Evolutionary conservation across 352 stramenopile species (phyloP).

Genomic region (Globisporangium canariense): DNA sequence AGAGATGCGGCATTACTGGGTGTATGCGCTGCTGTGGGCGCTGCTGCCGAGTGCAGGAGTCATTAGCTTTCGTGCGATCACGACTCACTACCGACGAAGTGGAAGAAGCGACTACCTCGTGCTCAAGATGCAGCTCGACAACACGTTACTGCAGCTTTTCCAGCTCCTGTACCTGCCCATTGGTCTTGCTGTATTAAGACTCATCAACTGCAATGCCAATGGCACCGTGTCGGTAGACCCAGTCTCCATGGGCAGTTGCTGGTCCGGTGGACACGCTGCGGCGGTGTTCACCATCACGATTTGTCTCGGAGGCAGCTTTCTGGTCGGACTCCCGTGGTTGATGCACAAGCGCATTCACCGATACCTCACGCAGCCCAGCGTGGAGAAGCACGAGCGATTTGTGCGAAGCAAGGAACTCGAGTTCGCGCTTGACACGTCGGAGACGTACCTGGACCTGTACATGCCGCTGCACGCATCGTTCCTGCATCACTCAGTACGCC

Average conservation of each 20-base stretch:
- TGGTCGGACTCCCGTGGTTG: conserved; percentile 40
- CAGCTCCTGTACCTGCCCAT: conserved; percentile 58
- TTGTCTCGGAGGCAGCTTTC: conserved; percentile 35
- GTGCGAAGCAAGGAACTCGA: conserved; percentile 50
- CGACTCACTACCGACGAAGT: conserved; percentile 16
- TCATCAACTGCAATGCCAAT: conserved; percentile 52
- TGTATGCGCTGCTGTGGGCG: conserved; percentile 47
- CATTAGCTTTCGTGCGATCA: conserved; percentile 3
- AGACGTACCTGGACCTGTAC: conserved; percentile 57
- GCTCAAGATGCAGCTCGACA: conserved; percentile 31
- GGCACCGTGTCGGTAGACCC: conserved; percentile 47
- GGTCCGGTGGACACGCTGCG: conserved; percentile 23
- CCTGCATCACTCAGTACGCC: conserved; percentile 22
- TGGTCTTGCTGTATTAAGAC: conserved; percentile 49
- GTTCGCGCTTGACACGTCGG: conserved; percentile 49
- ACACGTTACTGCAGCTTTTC: conserved; percentile 39
- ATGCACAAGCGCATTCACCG: conserved; percentile 31
- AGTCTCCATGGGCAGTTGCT: conserved; percentile 24
- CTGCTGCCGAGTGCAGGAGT: conserved; percentile 24
- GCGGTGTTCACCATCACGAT: conserved; percentile 33
- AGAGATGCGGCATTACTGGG: conserved; percentile 53
- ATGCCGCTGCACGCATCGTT: conserved; percentile 54
- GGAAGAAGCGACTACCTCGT: conserved; percentile 28
- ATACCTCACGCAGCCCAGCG: conserved; percentile 26
- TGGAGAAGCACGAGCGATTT: conserved; percentile 45